phyloP scores from a whole-genome alignment of 139 green algal genomes.

The Chlorella sp. region DNA sequence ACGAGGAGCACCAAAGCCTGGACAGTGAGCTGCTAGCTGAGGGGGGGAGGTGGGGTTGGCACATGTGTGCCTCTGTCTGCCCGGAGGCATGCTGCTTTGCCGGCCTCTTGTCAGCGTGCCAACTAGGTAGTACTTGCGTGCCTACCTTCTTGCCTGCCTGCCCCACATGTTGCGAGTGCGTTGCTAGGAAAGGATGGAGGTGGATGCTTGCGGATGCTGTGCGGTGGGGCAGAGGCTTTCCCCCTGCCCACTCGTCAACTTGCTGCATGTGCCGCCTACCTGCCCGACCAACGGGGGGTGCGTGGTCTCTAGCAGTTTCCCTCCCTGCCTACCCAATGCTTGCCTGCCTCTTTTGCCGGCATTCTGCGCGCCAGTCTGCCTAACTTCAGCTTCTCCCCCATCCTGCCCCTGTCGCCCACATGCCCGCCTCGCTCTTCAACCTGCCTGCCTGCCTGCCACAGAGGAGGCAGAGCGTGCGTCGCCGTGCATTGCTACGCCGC shows the following conservation, averaged over 20 bases:
- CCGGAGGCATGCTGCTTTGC: not conserved
- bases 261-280: too few relatives aligned
- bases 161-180: not conserved
- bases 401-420: too few relatives aligned
- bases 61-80: not conserved
- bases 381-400: not conserved
- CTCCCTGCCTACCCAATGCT: too few relatives aligned
- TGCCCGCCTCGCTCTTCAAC: too few relatives aligned
- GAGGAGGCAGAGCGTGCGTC: slow-evolving; percentile 17
- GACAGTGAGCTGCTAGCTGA: not conserved
- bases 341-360: not conserved
- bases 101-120: not conserved
- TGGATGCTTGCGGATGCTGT: too few relatives aligned
- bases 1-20: not conserved
- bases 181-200: too few relatives aligned
- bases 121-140: not conserved
- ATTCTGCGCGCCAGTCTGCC: not conserved
- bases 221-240: too few relatives aligned
- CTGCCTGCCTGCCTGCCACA: not conserved
- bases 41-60: not conserved
- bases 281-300: too few relatives aligned
- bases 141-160: not conserved
- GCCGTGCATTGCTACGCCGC: slow-evolving; percentile 36
- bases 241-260: too few relatives aligned
- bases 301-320: too few relatives aligned